Evolutionary conservation across 441 rosid species (phyloP).

Genomic region (Sinapis alba): DNA sequence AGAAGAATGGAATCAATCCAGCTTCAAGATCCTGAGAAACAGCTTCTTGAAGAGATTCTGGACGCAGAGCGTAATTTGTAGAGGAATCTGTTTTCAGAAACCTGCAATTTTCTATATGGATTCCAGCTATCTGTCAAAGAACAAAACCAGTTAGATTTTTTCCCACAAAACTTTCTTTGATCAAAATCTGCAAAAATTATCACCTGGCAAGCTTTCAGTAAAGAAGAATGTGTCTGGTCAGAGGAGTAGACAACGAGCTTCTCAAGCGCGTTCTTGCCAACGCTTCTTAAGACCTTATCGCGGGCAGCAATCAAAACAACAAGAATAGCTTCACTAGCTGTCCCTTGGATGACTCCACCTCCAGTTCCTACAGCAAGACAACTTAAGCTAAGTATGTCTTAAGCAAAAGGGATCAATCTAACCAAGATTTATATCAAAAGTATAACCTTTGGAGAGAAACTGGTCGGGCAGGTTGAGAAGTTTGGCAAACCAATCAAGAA

Average conservation of each 20-base stretch:
- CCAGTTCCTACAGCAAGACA: neutral
- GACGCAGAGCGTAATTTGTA: neutral
- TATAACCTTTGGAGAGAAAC: too few relatives aligned
- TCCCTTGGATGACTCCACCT: neutral
- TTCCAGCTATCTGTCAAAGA: neutral
- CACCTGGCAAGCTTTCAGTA: neutral
- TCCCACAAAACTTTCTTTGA: neutral
- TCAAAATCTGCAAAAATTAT: neutral
- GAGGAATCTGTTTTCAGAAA: neutral
- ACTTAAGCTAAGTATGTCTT: too few relatives aligned
- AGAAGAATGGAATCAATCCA: neutral
- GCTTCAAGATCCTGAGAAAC: neutral
- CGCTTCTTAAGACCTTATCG: neutral
- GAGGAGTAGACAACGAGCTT: neutral
- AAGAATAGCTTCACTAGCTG: neutral
- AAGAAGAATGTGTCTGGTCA: neutral
- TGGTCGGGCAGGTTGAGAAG: too few relatives aligned
- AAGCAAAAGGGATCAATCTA: too few relatives aligned
- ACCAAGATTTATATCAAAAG: too few relatives aligned
- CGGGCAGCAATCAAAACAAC: neutral
- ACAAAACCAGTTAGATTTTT: too few relatives aligned
- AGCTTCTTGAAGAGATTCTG: neutral
- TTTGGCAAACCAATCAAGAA: too few relatives aligned
- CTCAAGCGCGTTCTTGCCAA: neutral
- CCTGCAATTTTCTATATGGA: neutral